Evolutionary conservation across 208 protist species (phyloP).

Genomic region (Acanthamoeba divionensis): DNA sequence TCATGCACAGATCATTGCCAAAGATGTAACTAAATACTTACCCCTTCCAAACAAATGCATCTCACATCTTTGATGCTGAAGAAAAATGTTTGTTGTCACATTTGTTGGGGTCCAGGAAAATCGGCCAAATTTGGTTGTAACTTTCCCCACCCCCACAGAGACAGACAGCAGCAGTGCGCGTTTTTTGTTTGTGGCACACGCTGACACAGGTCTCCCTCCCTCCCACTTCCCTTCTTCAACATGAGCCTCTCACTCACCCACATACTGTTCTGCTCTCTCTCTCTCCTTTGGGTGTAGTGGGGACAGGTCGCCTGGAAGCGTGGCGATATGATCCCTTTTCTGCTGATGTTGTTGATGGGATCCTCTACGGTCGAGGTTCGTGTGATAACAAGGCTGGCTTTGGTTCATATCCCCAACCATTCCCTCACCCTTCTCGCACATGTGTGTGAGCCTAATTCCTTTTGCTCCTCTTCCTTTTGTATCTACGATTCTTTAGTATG

Average conservation of each 20-base stretch:
- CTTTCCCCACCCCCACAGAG: too few species aligned
- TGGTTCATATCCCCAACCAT: neutral
- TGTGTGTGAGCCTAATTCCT: neutral
- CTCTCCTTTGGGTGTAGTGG: neutral
- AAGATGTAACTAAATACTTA: neutral
- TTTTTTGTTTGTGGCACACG: neutral
- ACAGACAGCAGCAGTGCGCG: neutral
- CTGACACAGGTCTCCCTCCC: neutral
- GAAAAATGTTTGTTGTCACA: neutral
- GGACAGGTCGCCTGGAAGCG: neutral
- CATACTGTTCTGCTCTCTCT: neutral
- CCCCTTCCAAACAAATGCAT: neutral
- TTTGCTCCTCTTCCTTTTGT: neutral
- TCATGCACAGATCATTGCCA: neutral
- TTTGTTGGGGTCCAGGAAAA: neutral
- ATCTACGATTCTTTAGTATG: neutral
- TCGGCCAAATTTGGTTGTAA: neutral
- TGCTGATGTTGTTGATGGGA: neutral
- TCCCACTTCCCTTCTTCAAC: too few species aligned
- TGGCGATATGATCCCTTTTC: neutral
- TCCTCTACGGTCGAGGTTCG: neutral
- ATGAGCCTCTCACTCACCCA: neutral
- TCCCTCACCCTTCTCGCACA: neutral
- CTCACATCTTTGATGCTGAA: neutral
- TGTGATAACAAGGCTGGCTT: constrained; percentile 14